Evolutionary conservation across 1,284 basidiomycete species (phyloP).

Genomic region (Rhodotorula sp.): DNA sequence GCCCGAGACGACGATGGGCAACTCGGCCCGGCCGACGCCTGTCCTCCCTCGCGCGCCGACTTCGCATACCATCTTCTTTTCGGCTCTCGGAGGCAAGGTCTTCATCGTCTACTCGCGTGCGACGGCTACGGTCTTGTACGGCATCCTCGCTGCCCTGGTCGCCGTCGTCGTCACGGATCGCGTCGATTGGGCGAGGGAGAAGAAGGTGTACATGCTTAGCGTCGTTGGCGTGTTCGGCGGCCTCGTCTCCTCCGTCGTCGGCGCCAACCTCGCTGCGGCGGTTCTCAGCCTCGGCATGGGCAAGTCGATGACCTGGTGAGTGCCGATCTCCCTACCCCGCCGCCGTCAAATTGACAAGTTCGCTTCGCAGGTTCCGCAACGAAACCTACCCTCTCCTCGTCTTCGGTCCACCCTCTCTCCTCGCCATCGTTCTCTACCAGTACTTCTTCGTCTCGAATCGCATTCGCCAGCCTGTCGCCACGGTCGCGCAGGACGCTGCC

Average conservation of each 20-base stretch:
- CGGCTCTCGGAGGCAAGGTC: conserved; percentile 62
- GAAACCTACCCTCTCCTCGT: conserved; percentile 69
- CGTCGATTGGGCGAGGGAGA: conserved; percentile 45
- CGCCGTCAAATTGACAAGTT: background rate
- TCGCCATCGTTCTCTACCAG: conserved; percentile 42
- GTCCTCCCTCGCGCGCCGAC: conserved; percentile 56
- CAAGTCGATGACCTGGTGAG: conserved; percentile 54
- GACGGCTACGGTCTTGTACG: conserved; percentile 68
- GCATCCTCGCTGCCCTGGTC: conserved; percentile 49
- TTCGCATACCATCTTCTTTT: conserved; percentile 65
- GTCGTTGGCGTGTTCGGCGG: conserved; percentile 55
- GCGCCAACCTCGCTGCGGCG: conserved; percentile 70
- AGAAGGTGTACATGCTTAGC: conserved; percentile 53
- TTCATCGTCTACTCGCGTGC: conserved; percentile 67
- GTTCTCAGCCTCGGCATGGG: conserved; percentile 66
- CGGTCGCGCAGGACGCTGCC: conserved; percentile 16
- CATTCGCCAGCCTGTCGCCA: conserved; percentile 27
- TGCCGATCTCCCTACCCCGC: no score
- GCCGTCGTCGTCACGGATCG: conserved; percentile 55
- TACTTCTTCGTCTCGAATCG: conserved; percentile 31
- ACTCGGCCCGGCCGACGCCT: conserved; percentile 33
- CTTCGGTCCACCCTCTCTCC: conserved; percentile 72
- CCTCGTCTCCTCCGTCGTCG: conserved; percentile 55
- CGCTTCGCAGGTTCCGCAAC: conserved; percentile 67
- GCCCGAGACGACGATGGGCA: conserved; percentile 61